phyloP scores from a whole-genome alignment of 192 early-diverging fungal genomes.

The Coemansia erecta region DNA sequence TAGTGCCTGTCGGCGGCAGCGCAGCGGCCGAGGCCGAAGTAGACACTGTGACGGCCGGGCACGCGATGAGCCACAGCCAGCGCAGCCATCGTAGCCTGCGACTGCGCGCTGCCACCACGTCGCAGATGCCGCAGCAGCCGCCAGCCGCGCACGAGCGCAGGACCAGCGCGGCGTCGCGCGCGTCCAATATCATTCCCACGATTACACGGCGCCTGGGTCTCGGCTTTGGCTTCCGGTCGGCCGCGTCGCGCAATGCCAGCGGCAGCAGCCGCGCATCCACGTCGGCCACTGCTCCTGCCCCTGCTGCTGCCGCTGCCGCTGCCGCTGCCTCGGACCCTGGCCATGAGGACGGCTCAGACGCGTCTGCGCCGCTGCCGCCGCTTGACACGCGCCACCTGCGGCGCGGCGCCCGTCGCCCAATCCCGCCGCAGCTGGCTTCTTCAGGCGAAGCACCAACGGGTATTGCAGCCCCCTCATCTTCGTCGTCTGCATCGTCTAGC shows the following conservation, averaged over 20 bases:
- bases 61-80: too few relatives aligned
- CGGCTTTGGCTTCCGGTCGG: slow-evolving; percentile 39
- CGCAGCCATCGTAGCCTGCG: slow-evolving; percentile 17
- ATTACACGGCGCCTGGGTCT: slow-evolving; percentile 45
- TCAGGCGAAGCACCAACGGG: slow-evolving; percentile 9
- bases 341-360: too few relatives aligned
- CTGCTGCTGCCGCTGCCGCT: too few relatives aligned
- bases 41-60: too few relatives aligned
- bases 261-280: slow-evolving; percentile 3
- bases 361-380: background rate
- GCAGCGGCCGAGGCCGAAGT: too few relatives aligned
- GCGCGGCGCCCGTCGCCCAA: slow-evolving; percentile 8
- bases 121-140: slow-evolving; percentile 15
- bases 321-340: too few relatives aligned
- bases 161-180: slow-evolving; percentile 28
- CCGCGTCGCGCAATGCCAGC: slow-evolving; percentile 12
- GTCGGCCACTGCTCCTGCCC: too few relatives aligned
- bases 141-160: slow-evolving; percentile 13
- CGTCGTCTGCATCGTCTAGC: too few relatives aligned
- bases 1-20: background rate
- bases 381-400: slow-evolving; percentile 1
- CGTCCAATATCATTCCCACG: slow-evolving; percentile 41
- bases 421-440: slow-evolving; percentile 35
- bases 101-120: slow-evolving; percentile 43
- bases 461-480: background rate